Evolutionary conservation across 306 rosid species (phyloP).

Genomic region (Alnus glutinosa): DNA sequence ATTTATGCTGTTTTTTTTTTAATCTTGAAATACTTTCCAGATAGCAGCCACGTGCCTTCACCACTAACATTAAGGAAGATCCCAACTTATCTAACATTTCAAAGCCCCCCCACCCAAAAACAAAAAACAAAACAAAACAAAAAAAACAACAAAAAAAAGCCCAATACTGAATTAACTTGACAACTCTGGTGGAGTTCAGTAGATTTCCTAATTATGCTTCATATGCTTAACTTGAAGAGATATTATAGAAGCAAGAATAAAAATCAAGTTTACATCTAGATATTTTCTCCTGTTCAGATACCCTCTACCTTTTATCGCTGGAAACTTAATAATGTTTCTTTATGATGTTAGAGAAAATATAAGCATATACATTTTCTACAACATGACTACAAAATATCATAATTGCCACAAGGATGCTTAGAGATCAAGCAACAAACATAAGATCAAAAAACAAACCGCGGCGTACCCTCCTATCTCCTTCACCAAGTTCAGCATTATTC

Average conservation of each 20-base stretch:
- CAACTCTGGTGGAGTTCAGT: neutral
- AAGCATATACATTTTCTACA: neutral
- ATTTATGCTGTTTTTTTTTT: neutral
- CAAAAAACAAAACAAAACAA: no score
- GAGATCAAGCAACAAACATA: neutral
- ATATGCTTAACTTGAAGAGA: neutral
- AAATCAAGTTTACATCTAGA: neutral
- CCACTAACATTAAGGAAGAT: neutral
- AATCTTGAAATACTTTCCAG: neutral
- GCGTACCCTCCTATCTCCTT: constrained; percentile 14
- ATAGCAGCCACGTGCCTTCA: neutral
- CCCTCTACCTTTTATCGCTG: neutral
- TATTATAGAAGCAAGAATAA: neutral
- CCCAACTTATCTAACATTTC: neutral
- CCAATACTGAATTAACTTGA: neutral
- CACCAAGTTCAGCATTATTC: neutral
- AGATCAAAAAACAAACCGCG: neutral
- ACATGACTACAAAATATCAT: neutral
- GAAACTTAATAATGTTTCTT: neutral
- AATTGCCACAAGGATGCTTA: neutral
- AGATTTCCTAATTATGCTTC: neutral
- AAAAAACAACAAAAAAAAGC: no score
- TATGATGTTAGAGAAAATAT: neutral
- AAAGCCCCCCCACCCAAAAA: neutral
- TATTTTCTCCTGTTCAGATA: neutral